Conservation (phyloP, 2,329 filamentous ascomycete species). For the Aspergillus bombycis region DNA sequence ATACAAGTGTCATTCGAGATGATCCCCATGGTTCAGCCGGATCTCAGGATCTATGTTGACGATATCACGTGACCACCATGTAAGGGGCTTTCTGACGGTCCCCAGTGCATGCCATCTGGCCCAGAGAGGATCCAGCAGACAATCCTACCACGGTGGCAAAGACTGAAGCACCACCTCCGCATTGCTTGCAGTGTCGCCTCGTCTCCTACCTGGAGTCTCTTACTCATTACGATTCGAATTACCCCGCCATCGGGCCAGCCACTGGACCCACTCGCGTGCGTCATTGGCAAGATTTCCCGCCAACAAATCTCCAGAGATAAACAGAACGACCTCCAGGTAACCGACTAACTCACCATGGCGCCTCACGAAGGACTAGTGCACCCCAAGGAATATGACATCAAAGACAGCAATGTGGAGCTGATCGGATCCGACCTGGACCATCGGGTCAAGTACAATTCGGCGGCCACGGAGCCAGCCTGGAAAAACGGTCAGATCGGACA, state of each 20-base stretch:
- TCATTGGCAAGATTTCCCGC: not conserved
- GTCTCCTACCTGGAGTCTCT: not conserved
- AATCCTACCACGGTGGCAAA: not conserved
- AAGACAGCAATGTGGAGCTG: slow-evolving; percentile 69
- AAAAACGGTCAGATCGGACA: slow-evolving; percentile 60
- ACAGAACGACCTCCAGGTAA: not conserved
- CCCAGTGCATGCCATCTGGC: too few relatives aligned
- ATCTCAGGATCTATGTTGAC: not conserved
- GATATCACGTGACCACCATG: too few relatives aligned
- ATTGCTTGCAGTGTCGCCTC: not conserved
- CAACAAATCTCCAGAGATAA: not conserved
- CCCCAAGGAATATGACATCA: slow-evolving; percentile 66
- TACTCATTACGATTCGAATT: too few relatives aligned
- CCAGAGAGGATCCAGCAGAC: too few relatives aligned
- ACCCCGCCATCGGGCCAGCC: not conserved
- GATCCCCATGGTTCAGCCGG: not conserved
- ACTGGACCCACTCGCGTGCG: not conserved
- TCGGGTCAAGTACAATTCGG: slow-evolving; percentile 68
- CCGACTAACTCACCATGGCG: slow-evolving; percentile 50
- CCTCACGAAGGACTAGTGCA: slow-evolving; percentile 66
- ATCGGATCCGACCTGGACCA: slow-evolving; percentile 68
- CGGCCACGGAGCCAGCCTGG: slow-evolving; percentile 68
- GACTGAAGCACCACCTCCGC: fast-evolving
- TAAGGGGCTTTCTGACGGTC: too few relatives aligned
- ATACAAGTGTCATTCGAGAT: not conserved